Conservation (phyloP, 352 stramenopile genomes). For the Phytopythium helicoides region DNA sequence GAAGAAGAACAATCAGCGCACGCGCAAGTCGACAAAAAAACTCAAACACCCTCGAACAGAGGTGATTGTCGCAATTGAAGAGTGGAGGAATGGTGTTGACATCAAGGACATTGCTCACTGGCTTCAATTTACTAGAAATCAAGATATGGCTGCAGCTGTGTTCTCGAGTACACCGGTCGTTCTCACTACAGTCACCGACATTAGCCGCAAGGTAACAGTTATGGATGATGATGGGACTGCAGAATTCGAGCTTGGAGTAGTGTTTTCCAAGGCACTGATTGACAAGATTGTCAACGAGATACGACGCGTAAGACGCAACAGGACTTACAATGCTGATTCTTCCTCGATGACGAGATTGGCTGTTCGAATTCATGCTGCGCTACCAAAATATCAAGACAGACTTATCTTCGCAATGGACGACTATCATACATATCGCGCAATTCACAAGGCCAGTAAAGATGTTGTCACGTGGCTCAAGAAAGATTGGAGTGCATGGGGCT, state of each 20-base stretch:
- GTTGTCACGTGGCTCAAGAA: background rate
- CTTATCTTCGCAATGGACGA: constrained; percentile 1
- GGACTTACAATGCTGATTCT: too few species aligned
- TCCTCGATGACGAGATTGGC: background rate
- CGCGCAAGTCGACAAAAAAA: constrained; percentile 2
- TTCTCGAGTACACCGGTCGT: background rate
- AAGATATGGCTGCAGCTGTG: background rate
- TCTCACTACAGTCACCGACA: background rate
- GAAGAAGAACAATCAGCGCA: background rate
- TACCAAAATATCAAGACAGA: background rate
- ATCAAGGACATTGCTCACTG: background rate
- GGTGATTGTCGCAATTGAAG: background rate
- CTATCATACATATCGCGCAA: background rate
- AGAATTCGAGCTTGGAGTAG: background rate
- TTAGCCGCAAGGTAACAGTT: background rate
- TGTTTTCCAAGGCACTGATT: background rate
- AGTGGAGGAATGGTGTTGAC: background rate
- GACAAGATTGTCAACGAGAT: background rate
- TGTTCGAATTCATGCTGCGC: background rate
- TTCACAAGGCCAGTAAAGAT: background rate
- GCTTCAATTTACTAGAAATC: background rate
- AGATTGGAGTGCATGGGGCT: background rate
- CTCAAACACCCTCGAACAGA: background rate
- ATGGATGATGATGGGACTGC: background rate
- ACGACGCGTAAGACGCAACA: background rate